Evolutionary conservation across 1,284 basidiomycete genomes (phyloP).

Genomic region (Ustilago nuda): DNA sequence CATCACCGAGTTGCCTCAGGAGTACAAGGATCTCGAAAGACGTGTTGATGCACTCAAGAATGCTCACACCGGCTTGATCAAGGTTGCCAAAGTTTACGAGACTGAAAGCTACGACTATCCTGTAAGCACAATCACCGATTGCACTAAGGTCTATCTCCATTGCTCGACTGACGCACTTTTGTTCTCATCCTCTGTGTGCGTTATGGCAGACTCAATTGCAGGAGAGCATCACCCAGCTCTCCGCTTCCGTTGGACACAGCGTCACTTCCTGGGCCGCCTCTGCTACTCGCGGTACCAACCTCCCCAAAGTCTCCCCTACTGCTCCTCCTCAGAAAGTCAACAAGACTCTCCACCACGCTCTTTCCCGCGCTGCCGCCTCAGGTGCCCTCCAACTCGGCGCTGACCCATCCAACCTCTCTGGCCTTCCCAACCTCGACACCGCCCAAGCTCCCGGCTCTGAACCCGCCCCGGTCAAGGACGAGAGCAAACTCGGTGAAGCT

Average conservation of each 20-base stretch:
- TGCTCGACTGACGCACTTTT: slow-evolving; percentile 36
- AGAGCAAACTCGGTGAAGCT: slow-evolving; percentile 74
- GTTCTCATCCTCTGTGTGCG: neutral
- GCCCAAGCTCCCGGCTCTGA: slow-evolving; percentile 37
- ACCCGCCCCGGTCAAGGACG: slow-evolving; percentile 35
- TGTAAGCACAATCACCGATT: slow-evolving; percentile 72
- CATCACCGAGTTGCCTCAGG: slow-evolving; percentile 83
- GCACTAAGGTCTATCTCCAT: slow-evolving; percentile 41
- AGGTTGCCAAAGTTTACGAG: slow-evolving; percentile 71
- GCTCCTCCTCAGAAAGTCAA: slow-evolving; percentile 70
- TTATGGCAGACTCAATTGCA: slow-evolving; percentile 69
- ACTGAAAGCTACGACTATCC: slow-evolving; percentile 68
- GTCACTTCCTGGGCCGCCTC: slow-evolving; percentile 86
- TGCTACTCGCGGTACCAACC: slow-evolving; percentile 78
- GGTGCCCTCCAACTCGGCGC: slow-evolving; percentile 75
- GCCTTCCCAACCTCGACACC: slow-evolving; percentile 48
- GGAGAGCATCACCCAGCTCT: slow-evolving; percentile 73
- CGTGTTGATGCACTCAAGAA: slow-evolving; percentile 90
- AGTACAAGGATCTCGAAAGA: slow-evolving; percentile 94
- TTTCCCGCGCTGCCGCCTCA: slow-evolving; percentile 81
- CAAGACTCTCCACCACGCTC: slow-evolving; percentile 95
- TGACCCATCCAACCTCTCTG: slow-evolving; percentile 54
- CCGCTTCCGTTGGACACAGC: slow-evolving; percentile 77
- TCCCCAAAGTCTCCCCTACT: slow-evolving; percentile 77
- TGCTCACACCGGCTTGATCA: slow-evolving; percentile 81